Evolutionary conservation across 2,329 filamentous ascomycete genomes (phyloP).

Genomic region (Chalaropsis ovoidea): DNA sequence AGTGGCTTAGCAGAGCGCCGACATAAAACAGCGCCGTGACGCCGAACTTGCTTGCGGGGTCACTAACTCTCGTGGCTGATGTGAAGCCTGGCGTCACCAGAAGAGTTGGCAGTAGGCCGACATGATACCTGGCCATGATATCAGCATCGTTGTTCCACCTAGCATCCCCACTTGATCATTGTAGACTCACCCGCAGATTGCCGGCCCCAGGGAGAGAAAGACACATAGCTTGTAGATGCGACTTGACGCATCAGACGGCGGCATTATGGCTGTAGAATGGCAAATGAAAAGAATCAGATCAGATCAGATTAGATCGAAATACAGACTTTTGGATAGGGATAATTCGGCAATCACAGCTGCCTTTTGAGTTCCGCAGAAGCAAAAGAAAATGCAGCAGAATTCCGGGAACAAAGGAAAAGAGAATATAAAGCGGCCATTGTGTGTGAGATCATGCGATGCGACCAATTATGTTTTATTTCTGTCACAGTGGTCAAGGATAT

Average conservation of each 20-base stretch:
- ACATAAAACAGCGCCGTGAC: constrained; percentile 40
- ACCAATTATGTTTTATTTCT: constrained; percentile 2
- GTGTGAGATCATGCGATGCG: background rate
- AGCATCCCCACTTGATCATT: background rate
- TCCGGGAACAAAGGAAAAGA: background rate
- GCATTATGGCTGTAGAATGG: background rate
- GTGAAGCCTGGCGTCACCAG: constrained; percentile 44
- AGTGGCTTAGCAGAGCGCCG: constrained; percentile 46
- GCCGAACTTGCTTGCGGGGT: constrained; percentile 32
- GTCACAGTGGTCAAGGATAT: constrained; percentile 2
- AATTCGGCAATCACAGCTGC: background rate
- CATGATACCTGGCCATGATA: constrained; percentile 39
- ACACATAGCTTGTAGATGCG: constrained; percentile 36
- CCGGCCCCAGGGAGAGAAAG: constrained; percentile 42
- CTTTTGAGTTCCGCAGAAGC: background rate
- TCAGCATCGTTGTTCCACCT: background rate
- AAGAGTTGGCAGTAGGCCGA: constrained; percentile 47
- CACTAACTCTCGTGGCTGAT: constrained; percentile 31
- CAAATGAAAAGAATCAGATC: background rate
- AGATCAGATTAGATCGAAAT: background rate
- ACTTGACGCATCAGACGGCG: constrained; percentile 3
- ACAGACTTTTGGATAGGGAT: background rate
- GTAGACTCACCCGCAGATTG: constrained; percentile 41
- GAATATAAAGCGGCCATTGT: constrained; percentile 5
- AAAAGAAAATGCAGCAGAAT: background rate